Evolutionary conservation across 768 basidiomycete genomes (phyloP), one percentile per base, ranked within the genome.

Genomic region (Postia placenta): DNA sequence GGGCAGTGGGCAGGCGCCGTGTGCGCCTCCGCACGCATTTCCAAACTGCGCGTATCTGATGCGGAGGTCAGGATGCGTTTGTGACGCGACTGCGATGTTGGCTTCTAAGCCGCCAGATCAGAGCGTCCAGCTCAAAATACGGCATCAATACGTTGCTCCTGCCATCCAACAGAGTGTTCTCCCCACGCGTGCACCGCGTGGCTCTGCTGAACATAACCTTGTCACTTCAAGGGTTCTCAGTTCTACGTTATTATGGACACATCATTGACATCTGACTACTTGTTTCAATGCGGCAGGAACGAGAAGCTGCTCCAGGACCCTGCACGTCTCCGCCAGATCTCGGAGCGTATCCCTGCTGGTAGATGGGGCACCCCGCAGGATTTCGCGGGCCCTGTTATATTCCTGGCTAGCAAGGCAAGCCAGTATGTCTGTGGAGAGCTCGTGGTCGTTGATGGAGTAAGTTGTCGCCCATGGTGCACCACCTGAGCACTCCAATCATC

Each of bases 371-470:
- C 67, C 39, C 83, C 84, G 5, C 64, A 62, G 5, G 84, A 86
- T 67, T 83, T 86, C 62, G 81, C 79, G 19, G 84, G 84, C 11
- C 80, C 80, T 5, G 65, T 80, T 48, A 74, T 86, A 25, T 86
- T 79, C 66, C 75, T 86, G 26, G 82, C 84, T 9, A 79, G 79
- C 52, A 63, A 62, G 45, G 84, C 81, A 1, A 79, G 78, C 54
- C 75, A 81, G 57, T 86, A 85, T 58, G 74, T 85, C n/a, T 80
- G 74, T 39, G 84, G 84, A 20, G 85, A 85, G 62, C 67, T 79
- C 20, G 58, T 86, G 27, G 73, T 82, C 36, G 83, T 85, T 53
- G 83, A 85, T 50, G 83, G 83, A 42, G 83, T 83, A 58, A 71
- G 82, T 67, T 35, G 24, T 49, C 37, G 54, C 24, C 24, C 41